Base-by-base conservation (phyloP, 2,329 filamentous ascomycete genomes). In the Colletotrichum limetticola region DNA sequence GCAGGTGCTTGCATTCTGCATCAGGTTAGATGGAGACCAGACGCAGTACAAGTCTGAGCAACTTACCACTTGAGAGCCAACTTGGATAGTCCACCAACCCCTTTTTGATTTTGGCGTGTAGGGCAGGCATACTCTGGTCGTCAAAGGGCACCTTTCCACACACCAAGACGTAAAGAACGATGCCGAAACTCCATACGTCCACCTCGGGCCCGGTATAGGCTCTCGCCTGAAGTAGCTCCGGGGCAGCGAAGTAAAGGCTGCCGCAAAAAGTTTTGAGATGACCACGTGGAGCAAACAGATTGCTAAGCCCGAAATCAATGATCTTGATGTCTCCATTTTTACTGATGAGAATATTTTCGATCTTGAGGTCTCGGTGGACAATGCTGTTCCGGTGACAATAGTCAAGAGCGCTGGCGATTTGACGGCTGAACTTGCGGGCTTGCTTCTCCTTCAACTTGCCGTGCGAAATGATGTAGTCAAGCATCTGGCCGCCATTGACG, bases 251-350 rank as follows among this genome's bases (percentile, higher is more conserved):
- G 82, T 99, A 99, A 49, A 99, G 86, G 86, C 95, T 98, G 59
- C 97, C 97, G 79, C 97, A 99, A 80, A 98, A 99, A 0, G 97
- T 99, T 85, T 98, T 98, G 71, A 98, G 88, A 75, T 97, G 92
- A 74, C 90, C 90, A 57, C 92, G 89, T 0, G 97, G 97, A 7
- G 95, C 92, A 83, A 98, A 99, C 5, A 98, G 90, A 79, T 99
- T 99, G 86, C 96, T 98, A 67, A 99, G 87, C 35, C 96, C 97
- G 82, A 99, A 99, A 81, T 99, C 97, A 77, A 99, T 99, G 78
- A 99, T 98, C 82, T 98, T 98, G 84, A 99, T 99, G 80, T 99
- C 97, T 53, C 97, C 97, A 2, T 94, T 98, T 86, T 98, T 98
- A 87, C 95, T 98, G 85, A 99, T 99, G 74, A 99, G 90, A 67